Conservation (phyloP, 345 rosid species). For the Ceriops tagal region DNA sequence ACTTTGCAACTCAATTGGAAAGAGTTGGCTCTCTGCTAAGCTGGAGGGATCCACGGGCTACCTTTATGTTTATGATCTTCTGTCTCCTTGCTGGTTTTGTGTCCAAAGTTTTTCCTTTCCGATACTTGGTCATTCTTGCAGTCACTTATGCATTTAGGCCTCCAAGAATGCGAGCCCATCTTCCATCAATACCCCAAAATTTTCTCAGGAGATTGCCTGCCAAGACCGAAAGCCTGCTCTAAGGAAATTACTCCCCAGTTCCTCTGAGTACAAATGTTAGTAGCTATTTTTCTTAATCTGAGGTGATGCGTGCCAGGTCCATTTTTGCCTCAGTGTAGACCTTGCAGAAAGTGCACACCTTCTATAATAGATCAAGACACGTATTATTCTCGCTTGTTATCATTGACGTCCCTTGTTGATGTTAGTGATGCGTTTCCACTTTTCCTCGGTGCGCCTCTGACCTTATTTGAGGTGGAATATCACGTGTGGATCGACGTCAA, state of each 20-base stretch:
- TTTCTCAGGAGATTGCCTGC: constrained; percentile 18
- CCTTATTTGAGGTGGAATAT: too few species aligned
- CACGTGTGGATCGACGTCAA: too few species aligned
- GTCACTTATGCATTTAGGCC: constrained; percentile 14
- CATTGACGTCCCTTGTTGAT: too few species aligned
- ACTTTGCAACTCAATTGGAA: constrained; percentile 41
- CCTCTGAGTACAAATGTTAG: too few species aligned
- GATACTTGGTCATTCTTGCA: background rate
- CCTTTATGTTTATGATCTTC: constrained; percentile 21
- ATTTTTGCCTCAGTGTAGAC: too few species aligned
- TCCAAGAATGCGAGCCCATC: constrained; percentile 11
- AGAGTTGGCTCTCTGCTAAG: constrained; percentile 26
- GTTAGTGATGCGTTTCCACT: too few species aligned
- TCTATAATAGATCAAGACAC: too few species aligned
- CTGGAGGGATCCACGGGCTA: constrained; percentile 48
- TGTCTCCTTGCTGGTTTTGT: constrained; percentile 17
- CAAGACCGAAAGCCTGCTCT: background rate
- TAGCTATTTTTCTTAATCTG: too few species aligned
- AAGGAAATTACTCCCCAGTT: background rate
- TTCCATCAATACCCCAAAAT: constrained; percentile 16
- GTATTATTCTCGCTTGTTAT: too few species aligned
- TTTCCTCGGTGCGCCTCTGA: too few species aligned
- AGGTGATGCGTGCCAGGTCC: too few species aligned
- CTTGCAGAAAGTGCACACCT: too few species aligned
- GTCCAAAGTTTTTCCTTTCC: constrained; percentile 5